phyloP scores from a whole-genome alignment of 345 rosid species.

The Arabidopsis arenosa region DNA sequence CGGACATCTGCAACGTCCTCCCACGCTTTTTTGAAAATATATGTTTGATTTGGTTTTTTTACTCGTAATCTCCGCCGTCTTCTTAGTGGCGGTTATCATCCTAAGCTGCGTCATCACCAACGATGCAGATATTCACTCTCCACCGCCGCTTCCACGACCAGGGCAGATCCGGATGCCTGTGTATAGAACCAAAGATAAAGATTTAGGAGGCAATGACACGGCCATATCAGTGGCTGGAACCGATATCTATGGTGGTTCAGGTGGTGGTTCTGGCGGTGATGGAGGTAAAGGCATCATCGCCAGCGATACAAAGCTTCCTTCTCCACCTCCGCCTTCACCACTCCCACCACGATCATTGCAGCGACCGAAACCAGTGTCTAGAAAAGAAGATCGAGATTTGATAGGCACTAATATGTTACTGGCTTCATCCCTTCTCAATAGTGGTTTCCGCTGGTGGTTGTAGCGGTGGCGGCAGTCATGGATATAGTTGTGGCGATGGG shows the following conservation, averaged over 20 bases:
- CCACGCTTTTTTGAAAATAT: too few relatives aligned
- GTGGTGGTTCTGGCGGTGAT: not conserved
- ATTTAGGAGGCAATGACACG: not conserved
- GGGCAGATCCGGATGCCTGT: not conserved
- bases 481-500: too few relatives aligned
- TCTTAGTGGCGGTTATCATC: not conserved
- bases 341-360: not conserved
- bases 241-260: not conserved
- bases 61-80: not conserved
- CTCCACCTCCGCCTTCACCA: not conserved
- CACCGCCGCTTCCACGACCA: not conserved
- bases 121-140: not conserved
- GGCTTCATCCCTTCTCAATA: not conserved
- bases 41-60: not conserved
- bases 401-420: not conserved
- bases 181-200: slow-evolving; percentile 1
- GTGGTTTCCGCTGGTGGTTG: not conserved
- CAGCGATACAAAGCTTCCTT: not conserved
- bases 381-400: not conserved
- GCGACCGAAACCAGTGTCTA: not conserved
- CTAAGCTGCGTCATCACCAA: not conserved
- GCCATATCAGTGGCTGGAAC: not conserved
- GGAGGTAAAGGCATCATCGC: not conserved
- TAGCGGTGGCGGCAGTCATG: not conserved
- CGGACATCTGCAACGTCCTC: too few relatives aligned